phyloP scores from a whole-genome alignment of 2,329 filamentous ascomycete species.

The Pseudogymnoascus pannorum region DNA sequence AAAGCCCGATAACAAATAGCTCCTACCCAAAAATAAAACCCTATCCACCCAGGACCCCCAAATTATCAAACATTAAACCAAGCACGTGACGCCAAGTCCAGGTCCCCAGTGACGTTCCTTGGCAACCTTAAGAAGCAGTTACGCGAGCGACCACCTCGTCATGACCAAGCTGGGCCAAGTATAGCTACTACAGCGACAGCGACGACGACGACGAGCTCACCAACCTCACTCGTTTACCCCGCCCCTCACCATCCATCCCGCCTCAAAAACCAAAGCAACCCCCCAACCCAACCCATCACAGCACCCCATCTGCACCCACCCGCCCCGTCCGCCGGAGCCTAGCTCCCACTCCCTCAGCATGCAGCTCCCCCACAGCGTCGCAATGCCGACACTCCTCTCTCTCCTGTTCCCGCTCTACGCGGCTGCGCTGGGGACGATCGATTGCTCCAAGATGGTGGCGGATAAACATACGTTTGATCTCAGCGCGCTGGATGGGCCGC shows the following conservation, averaged over 20 bases:
- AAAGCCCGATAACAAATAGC: not conserved
- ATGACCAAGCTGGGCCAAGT: not conserved
- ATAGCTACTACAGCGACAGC: not conserved
- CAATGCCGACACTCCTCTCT: not conserved
- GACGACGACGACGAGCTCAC: not conserved
- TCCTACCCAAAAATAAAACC: not conserved
- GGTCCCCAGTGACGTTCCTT: not conserved
- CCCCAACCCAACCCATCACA: too few species aligned
- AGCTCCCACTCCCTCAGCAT: not conserved
- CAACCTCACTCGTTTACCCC: not conserved
- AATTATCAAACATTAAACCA: not conserved
- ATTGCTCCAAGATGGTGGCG: slow-evolving; percentile 55
- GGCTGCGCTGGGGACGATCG: slow-evolving; percentile 39
- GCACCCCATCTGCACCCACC: not conserved
- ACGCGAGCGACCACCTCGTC: not conserved
- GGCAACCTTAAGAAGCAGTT: not conserved
- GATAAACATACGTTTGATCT: slow-evolving; percentile 59
- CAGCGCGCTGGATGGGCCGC: slow-evolving; percentile 55
- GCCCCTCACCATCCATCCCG: not conserved
- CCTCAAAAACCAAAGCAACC: too few species aligned
- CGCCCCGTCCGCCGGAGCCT: not conserved
- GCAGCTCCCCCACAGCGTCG: not conserved
- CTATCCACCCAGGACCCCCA: not conserved
- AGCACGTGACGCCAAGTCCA: not conserved
- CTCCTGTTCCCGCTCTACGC: slow-evolving; percentile 25